A percentile compares a stretch with the other conserved stretches of the same genome.
These are phyloP conservation scores for Coemansia sp. DNA, from an alignment of 192 early-diverging fungal species.

Conservation along the genomic window DNA sequence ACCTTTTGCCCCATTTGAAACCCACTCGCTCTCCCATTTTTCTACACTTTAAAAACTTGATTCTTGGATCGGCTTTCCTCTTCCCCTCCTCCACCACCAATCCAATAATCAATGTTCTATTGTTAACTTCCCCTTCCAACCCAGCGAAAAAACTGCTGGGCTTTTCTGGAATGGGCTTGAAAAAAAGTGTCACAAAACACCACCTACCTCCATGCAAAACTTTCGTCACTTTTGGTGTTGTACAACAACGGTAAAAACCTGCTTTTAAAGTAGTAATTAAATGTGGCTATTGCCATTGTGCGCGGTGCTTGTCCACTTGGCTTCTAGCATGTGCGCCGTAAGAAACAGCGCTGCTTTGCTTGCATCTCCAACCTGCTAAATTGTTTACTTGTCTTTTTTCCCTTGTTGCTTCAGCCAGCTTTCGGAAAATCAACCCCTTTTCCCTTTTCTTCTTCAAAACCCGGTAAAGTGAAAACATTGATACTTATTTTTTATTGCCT, in stretches of 20 bases:
- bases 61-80: neutral
- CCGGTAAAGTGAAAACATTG: constrained; percentile 3
- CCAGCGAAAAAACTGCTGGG: too few relatives aligned
- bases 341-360: constrained; percentile 1
- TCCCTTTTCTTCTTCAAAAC: neutral
- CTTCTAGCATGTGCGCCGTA: neutral
- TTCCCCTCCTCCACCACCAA: too few relatives aligned
- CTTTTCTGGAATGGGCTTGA: too few relatives aligned
- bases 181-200: neutral
- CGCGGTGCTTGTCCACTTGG: too few relatives aligned
- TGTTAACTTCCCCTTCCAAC: too few relatives aligned
- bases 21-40: neutral
- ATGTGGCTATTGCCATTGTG: too few relatives aligned
- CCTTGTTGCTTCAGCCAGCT: neutral
- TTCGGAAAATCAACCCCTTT: neutral
- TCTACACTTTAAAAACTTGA: neutral
- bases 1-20: neutral
- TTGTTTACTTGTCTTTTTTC: too few relatives aligned
- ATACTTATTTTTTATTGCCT: constrained; percentile 9
- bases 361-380: too few relatives aligned
- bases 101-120: too few relatives aligned
- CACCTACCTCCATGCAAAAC: too few relatives aligned
- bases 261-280: too few relatives aligned
- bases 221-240: too few relatives aligned
- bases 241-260: neutral